Conservation (phyloP, 306 rosid species). For the Citrullus colocynthis region DNA sequence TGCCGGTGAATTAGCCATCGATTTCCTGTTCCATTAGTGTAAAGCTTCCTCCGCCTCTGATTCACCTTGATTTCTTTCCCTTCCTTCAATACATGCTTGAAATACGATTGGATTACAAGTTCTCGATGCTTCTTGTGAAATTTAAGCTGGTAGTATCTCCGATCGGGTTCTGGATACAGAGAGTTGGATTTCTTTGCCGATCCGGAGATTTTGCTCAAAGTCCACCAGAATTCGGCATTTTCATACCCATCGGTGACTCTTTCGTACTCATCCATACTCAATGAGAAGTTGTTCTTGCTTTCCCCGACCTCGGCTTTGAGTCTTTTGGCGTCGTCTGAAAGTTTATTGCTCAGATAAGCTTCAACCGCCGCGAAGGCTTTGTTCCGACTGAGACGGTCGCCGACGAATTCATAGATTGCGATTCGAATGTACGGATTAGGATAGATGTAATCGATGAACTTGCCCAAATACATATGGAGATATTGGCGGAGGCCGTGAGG, state of each 20-base stretch:
- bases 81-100: neutral
- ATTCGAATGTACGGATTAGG: neutral
- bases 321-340: neutral
- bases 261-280: constrained; percentile 1
- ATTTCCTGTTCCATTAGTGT: neutral
- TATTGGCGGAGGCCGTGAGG: neutral
- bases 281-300: neutral
- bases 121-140: neutral
- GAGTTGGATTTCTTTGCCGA: neutral
- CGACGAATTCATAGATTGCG: neutral
- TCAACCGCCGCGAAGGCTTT: neutral
- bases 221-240: constrained; percentile 1
- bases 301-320: neutral
- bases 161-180: neutral
- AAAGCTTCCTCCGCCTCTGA: constrained; percentile 1
- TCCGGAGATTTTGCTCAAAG: neutral
- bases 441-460: neutral
- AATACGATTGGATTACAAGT: neutral
- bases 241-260: neutral
- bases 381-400: neutral
- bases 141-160: neutral
- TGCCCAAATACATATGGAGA: neutral
- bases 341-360: neutral
- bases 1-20: neutral
- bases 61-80: neutral